phyloP scores from a whole-genome alignment of 257 asterid genomes.

The Solanum neorickii region DNA sequence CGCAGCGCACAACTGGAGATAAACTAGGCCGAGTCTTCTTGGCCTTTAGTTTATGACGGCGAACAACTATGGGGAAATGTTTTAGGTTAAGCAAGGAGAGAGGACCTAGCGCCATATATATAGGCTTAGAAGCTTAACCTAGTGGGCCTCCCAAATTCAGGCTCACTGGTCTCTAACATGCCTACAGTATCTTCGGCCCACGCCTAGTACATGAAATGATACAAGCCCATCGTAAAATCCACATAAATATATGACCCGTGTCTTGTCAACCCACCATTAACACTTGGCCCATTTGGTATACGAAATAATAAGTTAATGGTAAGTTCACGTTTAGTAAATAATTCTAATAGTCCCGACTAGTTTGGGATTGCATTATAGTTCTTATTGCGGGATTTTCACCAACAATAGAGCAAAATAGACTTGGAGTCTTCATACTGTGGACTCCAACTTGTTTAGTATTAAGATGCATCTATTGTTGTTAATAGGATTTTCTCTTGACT shows the following conservation, averaged over 20 bases:
- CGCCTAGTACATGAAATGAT: neutral
- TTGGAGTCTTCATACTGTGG: neutral
- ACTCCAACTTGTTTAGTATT: neutral
- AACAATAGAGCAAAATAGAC: neutral
- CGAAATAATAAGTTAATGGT: neutral
- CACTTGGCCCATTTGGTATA: neutral
- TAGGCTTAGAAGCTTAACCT: neutral
- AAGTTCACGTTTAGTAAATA: neutral
- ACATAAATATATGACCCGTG: neutral
- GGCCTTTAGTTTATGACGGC: neutral
- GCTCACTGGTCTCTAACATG: neutral
- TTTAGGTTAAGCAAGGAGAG: neutral
- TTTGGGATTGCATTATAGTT: neutral
- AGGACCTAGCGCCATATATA: neutral
- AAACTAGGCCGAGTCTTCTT: neutral
- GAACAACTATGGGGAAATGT: neutral
- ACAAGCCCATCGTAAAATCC: neutral
- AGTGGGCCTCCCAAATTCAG: neutral
- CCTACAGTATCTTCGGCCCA: neutral
- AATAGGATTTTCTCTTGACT: neutral
- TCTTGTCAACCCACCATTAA: neutral
- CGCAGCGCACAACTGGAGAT: neutral
- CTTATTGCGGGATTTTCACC: neutral
- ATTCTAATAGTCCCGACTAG: neutral
- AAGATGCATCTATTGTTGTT: neutral